Conservation (phyloP, 2,329 filamentous ascomycete species). For the Cryphonectria radicalis region DNA sequence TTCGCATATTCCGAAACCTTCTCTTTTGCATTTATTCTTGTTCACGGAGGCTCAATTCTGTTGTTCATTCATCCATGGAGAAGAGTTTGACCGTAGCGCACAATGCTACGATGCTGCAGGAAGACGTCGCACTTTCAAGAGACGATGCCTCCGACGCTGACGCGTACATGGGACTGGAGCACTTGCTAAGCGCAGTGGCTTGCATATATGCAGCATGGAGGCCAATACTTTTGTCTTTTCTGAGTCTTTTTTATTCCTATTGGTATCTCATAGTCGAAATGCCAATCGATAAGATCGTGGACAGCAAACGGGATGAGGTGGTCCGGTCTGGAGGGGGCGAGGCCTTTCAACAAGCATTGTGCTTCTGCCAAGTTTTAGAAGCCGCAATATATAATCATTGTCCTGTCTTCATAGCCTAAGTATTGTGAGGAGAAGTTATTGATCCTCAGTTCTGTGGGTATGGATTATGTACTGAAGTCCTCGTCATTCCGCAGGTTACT, state of each 20-base stretch:
- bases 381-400: neutral
- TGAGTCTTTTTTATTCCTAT: neutral
- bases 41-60: neutral
- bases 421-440: no score
- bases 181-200: neutral
- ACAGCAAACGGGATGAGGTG: neutral
- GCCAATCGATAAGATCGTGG: neutral
- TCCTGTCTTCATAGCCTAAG: no score
- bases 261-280: neutral
- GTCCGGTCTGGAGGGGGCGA: neutral
- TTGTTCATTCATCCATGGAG: neutral
- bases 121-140: neutral
- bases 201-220: neutral
- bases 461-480: no score
- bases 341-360: no score
- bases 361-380: neutral
- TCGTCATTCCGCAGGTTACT: no score
- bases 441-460: no score
- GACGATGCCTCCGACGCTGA: conserved; percentile 8
- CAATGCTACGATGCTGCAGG: neutral
- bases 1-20: neutral
- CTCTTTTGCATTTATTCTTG: neutral
- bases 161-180: conserved; percentile 5
- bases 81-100: neutral
- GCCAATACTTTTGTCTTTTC: neutral